Evolutionary conservation across 2,329 filamentous ascomycete genomes (phyloP).

Genomic region (Colletotrichum phormii): DNA sequence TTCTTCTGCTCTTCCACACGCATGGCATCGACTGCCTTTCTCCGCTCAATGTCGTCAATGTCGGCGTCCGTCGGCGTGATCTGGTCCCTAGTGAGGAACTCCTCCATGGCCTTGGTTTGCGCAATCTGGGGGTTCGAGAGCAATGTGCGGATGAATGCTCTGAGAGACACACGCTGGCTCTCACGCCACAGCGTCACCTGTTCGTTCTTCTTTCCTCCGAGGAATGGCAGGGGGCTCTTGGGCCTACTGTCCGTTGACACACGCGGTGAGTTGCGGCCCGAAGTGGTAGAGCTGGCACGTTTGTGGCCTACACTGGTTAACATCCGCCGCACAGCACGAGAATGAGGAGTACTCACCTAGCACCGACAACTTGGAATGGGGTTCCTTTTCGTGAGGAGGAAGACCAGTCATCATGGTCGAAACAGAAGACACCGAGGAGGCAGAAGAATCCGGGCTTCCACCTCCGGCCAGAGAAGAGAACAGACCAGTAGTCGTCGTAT

Average conservation of each 20-base stretch:
- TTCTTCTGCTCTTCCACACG: conserved; percentile 91
- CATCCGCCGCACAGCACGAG: background rate
- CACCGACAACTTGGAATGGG: conserved; percentile 55
- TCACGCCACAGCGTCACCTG: conserved; percentile 76
- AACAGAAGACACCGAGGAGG: conserved; percentile 82
- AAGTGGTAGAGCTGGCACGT: conserved; percentile 50
- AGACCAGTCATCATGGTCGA: conserved; percentile 73
- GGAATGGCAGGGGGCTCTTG: conserved; percentile 45
- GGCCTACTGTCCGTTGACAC: conserved; percentile 57
- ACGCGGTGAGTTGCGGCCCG: conserved; percentile 54
- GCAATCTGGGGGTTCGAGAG: conserved; percentile 88
- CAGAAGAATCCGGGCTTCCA: conserved; percentile 77
- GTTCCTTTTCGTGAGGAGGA: conserved; percentile 39
- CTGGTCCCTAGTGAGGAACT: conserved; percentile 82
- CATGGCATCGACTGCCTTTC: conserved; percentile 87
- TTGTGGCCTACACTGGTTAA: conserved; percentile 39
- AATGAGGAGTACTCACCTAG: conserved; percentile 47
- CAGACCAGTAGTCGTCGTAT: conserved; percentile 72
- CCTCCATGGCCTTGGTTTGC: conserved; percentile 82
- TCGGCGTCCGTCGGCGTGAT: conserved; percentile 85
- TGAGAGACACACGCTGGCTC: conserved; percentile 88
- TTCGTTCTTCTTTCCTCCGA: conserved; percentile 41
- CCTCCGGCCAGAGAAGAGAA: conserved; percentile 64
- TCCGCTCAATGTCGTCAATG: conserved; percentile 79
- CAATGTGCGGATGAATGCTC: conserved; percentile 89